These are phyloP conservation scores for Phellinidium pouzarii DNA, from an alignment of 1,284 basidiomycete genomes.

Conservation along the genomic window DNA sequence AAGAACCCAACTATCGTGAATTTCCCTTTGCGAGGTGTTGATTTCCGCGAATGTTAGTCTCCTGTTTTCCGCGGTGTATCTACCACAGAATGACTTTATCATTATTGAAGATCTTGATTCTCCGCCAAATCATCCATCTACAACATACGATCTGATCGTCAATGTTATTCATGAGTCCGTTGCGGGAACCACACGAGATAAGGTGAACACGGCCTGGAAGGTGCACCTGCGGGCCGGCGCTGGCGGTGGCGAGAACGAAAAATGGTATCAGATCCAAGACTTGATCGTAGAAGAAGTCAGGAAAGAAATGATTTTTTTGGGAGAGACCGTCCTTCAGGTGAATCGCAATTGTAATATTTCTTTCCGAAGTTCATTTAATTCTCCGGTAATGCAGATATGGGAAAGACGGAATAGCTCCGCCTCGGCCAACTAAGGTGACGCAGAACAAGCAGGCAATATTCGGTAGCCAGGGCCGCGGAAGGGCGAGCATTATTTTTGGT, in stretches of 20 bases:
- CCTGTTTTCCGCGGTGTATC: constrained; percentile 17
- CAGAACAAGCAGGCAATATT: constrained; percentile 12
- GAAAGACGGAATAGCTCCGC: constrained; percentile 36
- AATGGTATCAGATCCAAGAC: constrained; percentile 97
- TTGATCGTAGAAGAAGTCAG: constrained; percentile 92
- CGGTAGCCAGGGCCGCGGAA: neutral
- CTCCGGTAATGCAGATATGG: constrained; percentile 51
- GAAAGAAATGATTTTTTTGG: constrained; percentile 96
- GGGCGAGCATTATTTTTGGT: neutral
- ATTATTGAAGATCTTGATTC: constrained; percentile 66
- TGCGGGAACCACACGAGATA: constrained; percentile 88
- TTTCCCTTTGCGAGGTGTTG: constrained; percentile 88
- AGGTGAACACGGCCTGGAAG: constrained; percentile 87
- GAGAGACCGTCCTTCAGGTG: constrained; percentile 93
- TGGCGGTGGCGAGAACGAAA: constrained; percentile 78
- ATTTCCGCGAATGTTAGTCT: constrained; percentile 80
- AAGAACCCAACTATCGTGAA: constrained; percentile 99
- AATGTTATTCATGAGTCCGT: constrained; percentile 94
- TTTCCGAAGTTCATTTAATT: constrained; percentile 13
- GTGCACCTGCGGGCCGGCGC: constrained; percentile 77
- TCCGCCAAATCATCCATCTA: constrained; percentile 48
- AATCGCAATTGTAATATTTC: constrained; percentile 12
- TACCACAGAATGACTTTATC: constrained; percentile 19
- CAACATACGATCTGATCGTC: constrained; percentile 89
- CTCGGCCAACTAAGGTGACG: constrained; percentile 27